Percentiles rank a stretch among this genome's conserved stretches.
Conservation (phyloP, 1,139 yeast genomes). For the Yamadazyma aaseri region DNA sequence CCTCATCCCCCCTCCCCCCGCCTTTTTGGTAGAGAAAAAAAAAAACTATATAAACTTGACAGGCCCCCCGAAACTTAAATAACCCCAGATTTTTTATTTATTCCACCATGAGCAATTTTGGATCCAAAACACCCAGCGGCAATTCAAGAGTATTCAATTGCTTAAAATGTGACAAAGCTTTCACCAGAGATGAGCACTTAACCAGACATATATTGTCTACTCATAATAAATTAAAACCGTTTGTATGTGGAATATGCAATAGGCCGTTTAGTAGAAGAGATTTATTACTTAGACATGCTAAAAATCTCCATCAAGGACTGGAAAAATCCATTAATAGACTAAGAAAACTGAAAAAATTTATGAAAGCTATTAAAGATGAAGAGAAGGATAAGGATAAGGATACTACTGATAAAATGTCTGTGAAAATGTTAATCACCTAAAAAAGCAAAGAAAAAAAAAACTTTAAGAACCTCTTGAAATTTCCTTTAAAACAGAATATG, state of each 20-base stretch:
- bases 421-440: slow-evolving; percentile 44
- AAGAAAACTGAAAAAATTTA: slow-evolving; percentile 26
- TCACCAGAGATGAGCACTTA: slow-evolving; percentile 49
- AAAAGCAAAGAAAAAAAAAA: too few species aligned
- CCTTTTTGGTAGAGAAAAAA: slow-evolving; percentile 1
- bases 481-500: too few species aligned
- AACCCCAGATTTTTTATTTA: slow-evolving; percentile 1
- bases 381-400: neutral
- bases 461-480: neutral
- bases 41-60: slow-evolving; percentile 1
- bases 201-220: slow-evolving; percentile 46
- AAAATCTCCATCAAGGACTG: slow-evolving; percentile 80
- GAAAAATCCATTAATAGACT: slow-evolving; percentile 46
- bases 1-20: slow-evolving; percentile 3
- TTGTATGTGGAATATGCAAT: slow-evolving; percentile 90
- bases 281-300: slow-evolving; percentile 87
- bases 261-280: slow-evolving; percentile 93
- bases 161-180: slow-evolving; percentile 43
- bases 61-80: neutral
- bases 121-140: slow-evolving; percentile 46
- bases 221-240: slow-evolving; percentile 48
- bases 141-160: slow-evolving; percentile 46
- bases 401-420: slow-evolving; percentile 33
- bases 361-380: neutral
- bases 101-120: slow-evolving; percentile 34